Percentiles rank a stretch among this genome's conserved stretches.
Evolutionary conservation across 148 eudicot species (phyloP).

Genomic region (Diospyros lotus): DNA sequence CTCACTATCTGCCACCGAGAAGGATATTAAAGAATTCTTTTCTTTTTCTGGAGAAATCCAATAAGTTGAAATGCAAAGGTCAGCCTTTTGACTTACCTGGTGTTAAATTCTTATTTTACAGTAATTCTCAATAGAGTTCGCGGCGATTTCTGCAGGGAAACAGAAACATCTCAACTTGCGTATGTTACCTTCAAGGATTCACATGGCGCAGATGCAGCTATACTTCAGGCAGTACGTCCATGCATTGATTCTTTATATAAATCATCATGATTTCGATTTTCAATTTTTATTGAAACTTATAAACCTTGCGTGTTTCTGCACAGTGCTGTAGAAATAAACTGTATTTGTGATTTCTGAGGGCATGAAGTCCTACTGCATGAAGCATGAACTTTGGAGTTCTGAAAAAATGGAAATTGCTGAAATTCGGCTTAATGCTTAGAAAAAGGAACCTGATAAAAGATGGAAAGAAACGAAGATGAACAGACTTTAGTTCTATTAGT

Average conservation of each 20-base stretch:
- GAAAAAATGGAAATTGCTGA: not conserved
- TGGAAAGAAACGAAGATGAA: not conserved
- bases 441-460: not conserved
- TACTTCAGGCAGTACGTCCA: constrained; percentile 37
- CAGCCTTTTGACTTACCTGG: not conserved
- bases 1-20: constrained; percentile 24
- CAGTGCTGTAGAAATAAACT: not conserved
- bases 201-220: constrained; percentile 55
- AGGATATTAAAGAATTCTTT: constrained; percentile 38
- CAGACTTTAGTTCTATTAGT: too few relatives aligned
- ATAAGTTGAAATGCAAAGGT: constrained; percentile 49
- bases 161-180: constrained; percentile 32
- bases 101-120: not conserved
- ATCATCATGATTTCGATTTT: not conserved
- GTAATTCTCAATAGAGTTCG: not conserved
- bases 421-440: not conserved
- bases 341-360: not conserved
- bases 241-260: not conserved
- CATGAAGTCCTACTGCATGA: not conserved
- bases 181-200: constrained; percentile 48
- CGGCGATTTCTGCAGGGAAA: constrained; percentile 29
- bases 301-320: not conserved
- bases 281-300: not conserved
- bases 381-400: not conserved
- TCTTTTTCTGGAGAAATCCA: constrained; percentile 46